Evolutionary conservation across 805 yeast species (phyloP), one percentile per base, ranked within the genome.

Genomic region (Candida cerambycidarum): DNA sequence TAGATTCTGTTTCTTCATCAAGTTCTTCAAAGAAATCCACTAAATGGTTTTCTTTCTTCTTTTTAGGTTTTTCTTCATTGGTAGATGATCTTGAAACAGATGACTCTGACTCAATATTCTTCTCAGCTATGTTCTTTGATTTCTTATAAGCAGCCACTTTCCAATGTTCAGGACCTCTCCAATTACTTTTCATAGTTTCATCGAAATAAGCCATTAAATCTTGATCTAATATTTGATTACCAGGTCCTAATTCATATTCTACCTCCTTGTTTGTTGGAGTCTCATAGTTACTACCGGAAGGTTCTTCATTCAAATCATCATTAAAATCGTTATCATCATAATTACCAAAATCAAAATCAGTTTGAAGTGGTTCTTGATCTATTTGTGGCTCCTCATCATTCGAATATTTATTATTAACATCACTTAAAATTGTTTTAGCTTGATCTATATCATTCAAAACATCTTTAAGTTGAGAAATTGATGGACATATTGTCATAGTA

Each of bases 101-200:
- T n/a, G n/a, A n/a, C n/a, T n/a, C n/a, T n/a, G n/a, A n/a, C n/a
- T 23, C 32, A 17, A 6, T 28, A 3, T 2, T 10, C 4, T 19
- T 38, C 15, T 49, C 56, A 10, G 48, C 51, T 11, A 64, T 36
- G 16, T 55, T 59, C 45, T 64, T 67, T 19, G 66, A 51, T 50
- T 72, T 71, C 53, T 79, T 83, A 37, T 83, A 61, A 11, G 79
- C 76, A 32, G 76, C 68, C 9, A 92, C 84, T 62, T 85, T 85
- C 97, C 97, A 92, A 63, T 88, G 95, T 50, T 87, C 92, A 11
- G 75, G 85, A 7, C 97, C 97, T 21, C 95, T 78, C 97, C 97
- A 90, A 58, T 80, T 85, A 24, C 72, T 65, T 44, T 73, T 77
- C 62, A 88, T 71, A 15, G 80, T 74, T 41, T 80, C 81, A 58